phyloP scores from a whole-genome alignment of 2,329 filamentous ascomycete species.

The Aspergillus amoenus region DNA sequence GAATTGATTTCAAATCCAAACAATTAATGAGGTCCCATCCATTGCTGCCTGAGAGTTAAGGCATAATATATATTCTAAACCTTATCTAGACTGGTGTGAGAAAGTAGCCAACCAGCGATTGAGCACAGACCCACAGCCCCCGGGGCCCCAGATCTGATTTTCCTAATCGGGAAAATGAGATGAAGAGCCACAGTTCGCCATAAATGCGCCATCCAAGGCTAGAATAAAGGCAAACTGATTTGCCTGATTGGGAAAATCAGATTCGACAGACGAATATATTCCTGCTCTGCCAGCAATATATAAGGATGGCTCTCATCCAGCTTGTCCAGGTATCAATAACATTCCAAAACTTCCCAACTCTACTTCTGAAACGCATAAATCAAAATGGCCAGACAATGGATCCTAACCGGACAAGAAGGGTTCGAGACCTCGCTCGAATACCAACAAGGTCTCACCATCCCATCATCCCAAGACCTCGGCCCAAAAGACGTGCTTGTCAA shows the following conservation, averaged over 20 bases:
- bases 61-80: too few relatives aligned
- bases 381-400: constrained; percentile 10
- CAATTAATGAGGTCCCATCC: too few relatives aligned
- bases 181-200: neutral
- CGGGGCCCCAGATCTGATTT: constrained; percentile 3
- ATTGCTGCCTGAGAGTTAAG: too few relatives aligned
- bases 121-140: too few relatives aligned
- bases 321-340: neutral
- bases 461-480: neutral
- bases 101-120: too few relatives aligned
- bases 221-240: neutral
- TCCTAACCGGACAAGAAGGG: constrained; percentile 7
- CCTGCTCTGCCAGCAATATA: neutral
- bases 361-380: neutral
- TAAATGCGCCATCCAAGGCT: too few relatives aligned
- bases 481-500: constrained; percentile 8
- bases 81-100: too few relatives aligned
- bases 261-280: neutral
- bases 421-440: constrained; percentile 8
- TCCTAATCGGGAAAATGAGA: constrained; percentile 11
- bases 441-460: constrained; percentile 7
- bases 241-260: neutral
- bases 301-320: neutral
- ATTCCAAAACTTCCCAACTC: too few relatives aligned
- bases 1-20: too few relatives aligned